A percentile compares a stretch with the other conserved stretches of the same genome.
These are phyloP conservation scores for Psidium friedrichsthalianum DNA, from an alignment of 345 rosid species.

Conservation along the genomic window DNA sequence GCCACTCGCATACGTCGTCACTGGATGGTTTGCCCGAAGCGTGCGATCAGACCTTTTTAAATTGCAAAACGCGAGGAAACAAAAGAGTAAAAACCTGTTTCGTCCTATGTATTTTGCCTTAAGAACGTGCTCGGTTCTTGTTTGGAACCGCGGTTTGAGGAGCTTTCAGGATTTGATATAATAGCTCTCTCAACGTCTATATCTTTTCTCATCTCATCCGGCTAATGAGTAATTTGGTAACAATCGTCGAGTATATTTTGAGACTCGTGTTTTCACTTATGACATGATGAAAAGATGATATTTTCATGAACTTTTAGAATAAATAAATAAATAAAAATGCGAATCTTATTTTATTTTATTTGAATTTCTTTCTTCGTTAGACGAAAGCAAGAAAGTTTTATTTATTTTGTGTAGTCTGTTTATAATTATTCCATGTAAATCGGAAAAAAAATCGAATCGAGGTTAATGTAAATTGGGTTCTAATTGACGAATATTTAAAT, in stretches of 20 bases:
- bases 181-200: background rate
- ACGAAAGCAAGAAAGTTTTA: accelerated
- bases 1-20: conserved; percentile 49
- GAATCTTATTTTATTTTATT: too few relatives aligned
- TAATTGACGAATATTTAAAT: too few relatives aligned
- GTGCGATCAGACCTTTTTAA: conserved; percentile 17
- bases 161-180: background rate
- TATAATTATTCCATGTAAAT: background rate
- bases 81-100: background rate
- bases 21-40: conserved; percentile 50
- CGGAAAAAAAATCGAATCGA: too few relatives aligned
- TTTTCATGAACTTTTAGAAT: background rate
- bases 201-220: background rate
- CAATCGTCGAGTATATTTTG: background rate
- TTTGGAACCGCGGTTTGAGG: background rate
- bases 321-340: too few relatives aligned
- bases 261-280: background rate
- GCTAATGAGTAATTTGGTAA: background rate
- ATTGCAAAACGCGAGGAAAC: background rate
- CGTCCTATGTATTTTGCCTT: background rate
- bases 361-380: background rate
- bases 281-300: background rate
- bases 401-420: background rate
- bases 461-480: too few relatives aligned
- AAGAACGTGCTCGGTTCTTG: background rate